Conservation (phyloP, 1,284 basidiomycete species). For the Mycena sp. region DNA sequence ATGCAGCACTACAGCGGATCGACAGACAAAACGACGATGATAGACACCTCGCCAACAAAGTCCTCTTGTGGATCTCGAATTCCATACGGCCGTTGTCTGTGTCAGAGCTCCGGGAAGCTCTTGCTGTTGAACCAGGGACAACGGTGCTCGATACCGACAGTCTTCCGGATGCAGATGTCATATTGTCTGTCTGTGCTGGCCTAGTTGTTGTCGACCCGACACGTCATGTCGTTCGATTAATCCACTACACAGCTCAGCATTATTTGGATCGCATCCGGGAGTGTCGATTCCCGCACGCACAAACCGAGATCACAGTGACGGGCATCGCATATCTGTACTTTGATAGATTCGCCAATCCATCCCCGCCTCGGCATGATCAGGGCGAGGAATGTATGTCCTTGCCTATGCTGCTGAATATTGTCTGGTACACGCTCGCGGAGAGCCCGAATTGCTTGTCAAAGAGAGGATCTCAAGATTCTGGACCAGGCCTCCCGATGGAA, state of each 20-base stretch:
- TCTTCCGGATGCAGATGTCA: background rate
- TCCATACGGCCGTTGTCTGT: too few relatives aligned
- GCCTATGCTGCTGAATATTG: background rate
- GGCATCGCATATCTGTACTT: constrained; percentile 2
- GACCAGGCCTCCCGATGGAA: too few relatives aligned
- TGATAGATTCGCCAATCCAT: background rate
- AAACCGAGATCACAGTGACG: background rate
- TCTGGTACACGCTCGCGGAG: background rate
- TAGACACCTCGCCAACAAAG: too few relatives aligned
- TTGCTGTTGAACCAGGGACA: background rate
- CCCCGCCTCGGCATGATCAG: too few relatives aligned
- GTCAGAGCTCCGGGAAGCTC: background rate
- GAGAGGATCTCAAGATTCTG: background rate
- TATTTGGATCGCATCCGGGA: background rate
- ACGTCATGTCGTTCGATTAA: background rate
- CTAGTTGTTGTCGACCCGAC: background rate
- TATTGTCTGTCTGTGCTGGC: background rate
- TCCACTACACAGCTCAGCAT: background rate
- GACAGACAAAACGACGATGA: too few relatives aligned
- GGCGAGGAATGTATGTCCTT: background rate
- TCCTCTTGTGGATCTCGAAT: too few relatives aligned
- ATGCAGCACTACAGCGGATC: too few relatives aligned
- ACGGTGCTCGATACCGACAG: background rate
- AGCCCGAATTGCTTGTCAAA: background rate
- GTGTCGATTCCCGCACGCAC: background rate